Evolutionary conservation across 306 rosid species (phyloP).

Genomic region (Gastrolobium villosum): DNA sequence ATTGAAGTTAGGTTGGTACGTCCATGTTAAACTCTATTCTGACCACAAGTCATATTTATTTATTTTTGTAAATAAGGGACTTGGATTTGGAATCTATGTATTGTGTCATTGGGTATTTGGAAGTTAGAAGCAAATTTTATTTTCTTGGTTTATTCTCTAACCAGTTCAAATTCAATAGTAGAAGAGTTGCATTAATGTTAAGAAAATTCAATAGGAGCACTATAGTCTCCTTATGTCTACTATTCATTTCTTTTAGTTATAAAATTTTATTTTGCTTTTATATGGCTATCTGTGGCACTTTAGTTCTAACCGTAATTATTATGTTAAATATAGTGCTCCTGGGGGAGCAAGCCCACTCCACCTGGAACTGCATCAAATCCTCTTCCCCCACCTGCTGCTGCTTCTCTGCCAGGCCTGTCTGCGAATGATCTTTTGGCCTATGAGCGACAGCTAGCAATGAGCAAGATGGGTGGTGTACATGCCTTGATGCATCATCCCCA

Average conservation of each 20-base stretch:
- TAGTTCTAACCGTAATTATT: constrained; percentile 2
- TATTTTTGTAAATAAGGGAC: background rate
- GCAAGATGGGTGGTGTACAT: constrained; percentile 94
- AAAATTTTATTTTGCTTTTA: background rate
- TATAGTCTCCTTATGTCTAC: background rate
- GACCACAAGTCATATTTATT: background rate
- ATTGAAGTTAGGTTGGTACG: background rate
- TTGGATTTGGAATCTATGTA: background rate
- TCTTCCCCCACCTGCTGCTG: constrained; percentile 91
- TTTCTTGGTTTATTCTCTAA: background rate
- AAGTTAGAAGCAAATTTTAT: background rate
- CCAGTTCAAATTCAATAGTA: too few relatives aligned
- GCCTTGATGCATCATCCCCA: constrained; percentile 93
- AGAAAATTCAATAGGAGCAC: too few relatives aligned
- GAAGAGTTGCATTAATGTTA: too few relatives aligned
- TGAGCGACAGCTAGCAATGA: constrained; percentile 88
- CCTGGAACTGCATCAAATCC: constrained; percentile 95
- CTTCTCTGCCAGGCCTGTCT: constrained; percentile 73
- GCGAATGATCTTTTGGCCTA: constrained; percentile 76
- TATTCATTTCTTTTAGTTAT: background rate
- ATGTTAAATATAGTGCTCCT: constrained; percentile 72
- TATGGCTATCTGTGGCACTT: background rate
- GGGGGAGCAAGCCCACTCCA: constrained; percentile 99
- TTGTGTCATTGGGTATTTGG: background rate
- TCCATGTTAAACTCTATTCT: background rate